phyloP scores from a whole-genome alignment of 2,329 filamentous ascomycete genomes.

The Niveomyces coronatus region DNA sequence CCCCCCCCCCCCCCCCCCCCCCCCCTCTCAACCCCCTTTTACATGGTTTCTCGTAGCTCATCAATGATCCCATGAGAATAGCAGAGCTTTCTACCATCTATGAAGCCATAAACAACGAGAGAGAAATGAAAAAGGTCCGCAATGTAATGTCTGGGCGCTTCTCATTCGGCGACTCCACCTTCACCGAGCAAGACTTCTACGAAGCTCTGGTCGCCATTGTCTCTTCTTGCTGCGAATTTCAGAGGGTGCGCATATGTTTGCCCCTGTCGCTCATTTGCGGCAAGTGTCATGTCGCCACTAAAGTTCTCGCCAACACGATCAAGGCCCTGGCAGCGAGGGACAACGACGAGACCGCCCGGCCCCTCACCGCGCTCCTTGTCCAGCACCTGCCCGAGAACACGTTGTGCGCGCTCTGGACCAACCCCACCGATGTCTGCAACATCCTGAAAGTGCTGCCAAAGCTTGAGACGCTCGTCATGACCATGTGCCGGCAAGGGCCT shows the following conservation, averaged over 20 bases:
- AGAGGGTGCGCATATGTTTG: slow-evolving; percentile 38
- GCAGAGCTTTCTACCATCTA: slow-evolving; percentile 39
- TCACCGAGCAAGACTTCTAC: slow-evolving; percentile 39
- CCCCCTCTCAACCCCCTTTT: neutral
- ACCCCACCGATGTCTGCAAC: slow-evolving; percentile 40
- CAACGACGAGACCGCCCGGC: slow-evolving; percentile 32
- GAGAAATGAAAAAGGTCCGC: slow-evolving; percentile 35
- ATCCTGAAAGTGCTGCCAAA: slow-evolving; percentile 31
- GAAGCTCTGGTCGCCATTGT: slow-evolving; percentile 31
- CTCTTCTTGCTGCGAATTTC: slow-evolving; percentile 32
- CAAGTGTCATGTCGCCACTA: slow-evolving; percentile 35
- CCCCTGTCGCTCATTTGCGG: slow-evolving; percentile 40
- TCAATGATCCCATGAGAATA: too few relatives aligned
- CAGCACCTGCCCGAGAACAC: slow-evolving; percentile 40
- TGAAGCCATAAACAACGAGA: slow-evolving; percentile 34
- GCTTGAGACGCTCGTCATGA: slow-evolving; percentile 36
- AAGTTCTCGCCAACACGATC: slow-evolving; percentile 42
- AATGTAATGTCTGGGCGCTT: slow-evolving; percentile 32
- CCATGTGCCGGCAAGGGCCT: slow-evolving; percentile 34
- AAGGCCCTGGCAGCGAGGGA: slow-evolving; percentile 35
- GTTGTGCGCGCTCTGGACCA: slow-evolving; percentile 38
- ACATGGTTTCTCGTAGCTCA: too few relatives aligned
- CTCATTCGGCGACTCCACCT: slow-evolving; percentile 37
- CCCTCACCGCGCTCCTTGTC: slow-evolving; percentile 35
- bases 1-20: neutral